A percentile compares a stretch with the other conserved stretches of the same genome.
These are phyloP conservation scores for Heritiera littoralis DNA, from an alignment of 345 rosid genomes.

Conservation along the genomic window DNA sequence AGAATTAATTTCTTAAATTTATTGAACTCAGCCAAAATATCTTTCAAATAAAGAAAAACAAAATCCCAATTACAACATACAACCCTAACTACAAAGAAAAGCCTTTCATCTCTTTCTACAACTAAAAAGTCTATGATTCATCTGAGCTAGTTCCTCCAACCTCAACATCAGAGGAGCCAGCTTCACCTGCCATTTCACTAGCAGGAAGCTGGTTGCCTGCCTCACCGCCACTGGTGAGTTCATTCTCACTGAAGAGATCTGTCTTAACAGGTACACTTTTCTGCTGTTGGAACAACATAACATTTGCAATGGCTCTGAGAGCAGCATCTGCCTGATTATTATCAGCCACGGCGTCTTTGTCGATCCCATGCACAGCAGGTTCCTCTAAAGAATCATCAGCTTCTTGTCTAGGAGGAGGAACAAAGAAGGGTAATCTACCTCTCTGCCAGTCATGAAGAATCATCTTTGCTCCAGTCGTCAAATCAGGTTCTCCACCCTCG, in stretches of 20 bases:
- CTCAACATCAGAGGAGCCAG: conserved; percentile 19
- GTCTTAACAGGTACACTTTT: conserved; percentile 74
- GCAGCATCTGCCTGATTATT: conserved; percentile 62
- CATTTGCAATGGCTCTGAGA: conserved; percentile 68
- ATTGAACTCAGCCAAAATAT: neutral
- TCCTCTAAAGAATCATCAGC: conserved; percentile 33
- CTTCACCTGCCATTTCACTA: conserved; percentile 22
- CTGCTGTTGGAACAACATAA: conserved; percentile 45
- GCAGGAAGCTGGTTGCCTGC: neutral
- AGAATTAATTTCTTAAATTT: neutral
- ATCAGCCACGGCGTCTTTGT: conserved; percentile 48
- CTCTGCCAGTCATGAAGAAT: conserved; percentile 98
- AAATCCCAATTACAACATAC: neutral
- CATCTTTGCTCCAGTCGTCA: conserved; percentile 87
- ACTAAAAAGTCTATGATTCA: neutral
- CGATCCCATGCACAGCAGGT: conserved; percentile 39
- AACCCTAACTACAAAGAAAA: neutral
- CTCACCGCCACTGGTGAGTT: conserved; percentile 40
- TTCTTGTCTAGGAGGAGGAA: conserved; percentile 53
- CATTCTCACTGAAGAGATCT: conserved; percentile 66
- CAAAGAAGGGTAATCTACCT: conserved; percentile 86
- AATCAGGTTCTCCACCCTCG: conserved; percentile 94
- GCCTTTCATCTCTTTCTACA: neutral
- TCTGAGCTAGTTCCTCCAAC: neutral
- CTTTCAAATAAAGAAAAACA: neutral